phyloP scores from a whole-genome alignment of 2,329 filamentous ascomycete species.

The Fusarium globosum region DNA sequence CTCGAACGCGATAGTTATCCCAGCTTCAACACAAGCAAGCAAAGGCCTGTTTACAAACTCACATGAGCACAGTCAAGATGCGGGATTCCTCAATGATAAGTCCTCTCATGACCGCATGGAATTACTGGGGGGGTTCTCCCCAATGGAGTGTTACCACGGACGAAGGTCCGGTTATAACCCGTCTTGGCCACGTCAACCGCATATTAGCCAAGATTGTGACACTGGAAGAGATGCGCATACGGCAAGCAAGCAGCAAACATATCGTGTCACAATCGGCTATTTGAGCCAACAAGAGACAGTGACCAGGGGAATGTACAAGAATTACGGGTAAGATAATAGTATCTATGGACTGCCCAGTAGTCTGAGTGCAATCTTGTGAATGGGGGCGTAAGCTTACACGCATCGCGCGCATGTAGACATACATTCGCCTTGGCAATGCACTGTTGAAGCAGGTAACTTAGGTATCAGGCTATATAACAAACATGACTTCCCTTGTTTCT shows the following conservation, averaged over 20 bases:
- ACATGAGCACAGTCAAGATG: background rate
- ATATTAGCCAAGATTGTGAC: background rate
- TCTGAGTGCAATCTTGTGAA: background rate
- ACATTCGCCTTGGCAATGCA: background rate
- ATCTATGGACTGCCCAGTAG: background rate
- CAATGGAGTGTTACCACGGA: background rate
- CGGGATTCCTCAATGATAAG: background rate
- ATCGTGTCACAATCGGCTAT: background rate
- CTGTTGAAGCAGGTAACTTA: background rate
- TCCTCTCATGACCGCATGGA: too few species aligned
- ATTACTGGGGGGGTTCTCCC: background rate
- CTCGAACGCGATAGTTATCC: background rate
- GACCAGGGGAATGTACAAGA: background rate
- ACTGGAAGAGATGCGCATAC: background rate
- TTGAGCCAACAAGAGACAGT: background rate
- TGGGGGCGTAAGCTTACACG: conserved; percentile 3
- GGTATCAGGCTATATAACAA: background rate
- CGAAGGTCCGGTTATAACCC: background rate
- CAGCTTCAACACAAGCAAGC: background rate
- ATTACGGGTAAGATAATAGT: background rate
- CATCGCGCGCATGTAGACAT: background rate
- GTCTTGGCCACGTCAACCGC: background rate
- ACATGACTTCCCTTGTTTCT: background rate
- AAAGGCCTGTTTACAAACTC: background rate
- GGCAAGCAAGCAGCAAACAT: background rate